Percentiles rank a stretch among this genome's conserved stretches.
These are phyloP conservation scores for Aspergillus caelatus DNA, from an alignment of 2,329 filamentous ascomycete species.

Conservation along the genomic window DNA sequence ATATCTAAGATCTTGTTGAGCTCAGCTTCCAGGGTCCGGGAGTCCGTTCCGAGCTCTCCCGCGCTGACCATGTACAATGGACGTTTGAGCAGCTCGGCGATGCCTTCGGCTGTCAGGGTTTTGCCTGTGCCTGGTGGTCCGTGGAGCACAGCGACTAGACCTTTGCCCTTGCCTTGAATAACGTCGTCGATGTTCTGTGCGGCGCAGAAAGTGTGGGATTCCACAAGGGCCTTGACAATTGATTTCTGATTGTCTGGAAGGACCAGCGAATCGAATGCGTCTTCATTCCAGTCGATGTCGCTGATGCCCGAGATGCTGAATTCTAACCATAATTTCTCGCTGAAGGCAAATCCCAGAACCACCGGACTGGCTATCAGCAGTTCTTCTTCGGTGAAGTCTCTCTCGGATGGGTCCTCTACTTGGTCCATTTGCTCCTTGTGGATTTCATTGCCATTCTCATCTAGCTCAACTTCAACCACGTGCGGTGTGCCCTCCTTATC, in stretches of 20 bases:
- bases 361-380: conserved; percentile 82
- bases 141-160: conserved; percentile 79
- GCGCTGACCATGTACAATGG: conserved; percentile 83
- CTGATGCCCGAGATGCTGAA: conserved; percentile 77
- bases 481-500: conserved; percentile 56
- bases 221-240: conserved; percentile 78
- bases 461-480: conserved; percentile 58
- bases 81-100: conserved; percentile 78
- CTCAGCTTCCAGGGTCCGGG: conserved; percentile 71
- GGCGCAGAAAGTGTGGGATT: conserved; percentile 80
- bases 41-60: conserved; percentile 79
- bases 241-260: conserved; percentile 65
- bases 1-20: conserved; percentile 84
- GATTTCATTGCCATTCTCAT: conserved; percentile 59
- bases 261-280: conserved; percentile 80
- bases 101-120: conserved; percentile 83
- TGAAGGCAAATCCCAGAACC: conserved; percentile 83
- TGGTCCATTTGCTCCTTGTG: conserved; percentile 60
- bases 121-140: conserved; percentile 87
- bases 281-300: conserved; percentile 82
- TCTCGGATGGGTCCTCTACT: conserved; percentile 39
- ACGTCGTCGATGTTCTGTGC: conserved; percentile 82
- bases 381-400: conserved; percentile 77
- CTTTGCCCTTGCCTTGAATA: conserved; percentile 82
- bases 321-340: conserved; percentile 88